Percentiles rank a stretch among this genome's conserved stretches.
Conservation (phyloP, 2,329 filamentous ascomycete genomes). For the Xylariales sp. region DNA sequence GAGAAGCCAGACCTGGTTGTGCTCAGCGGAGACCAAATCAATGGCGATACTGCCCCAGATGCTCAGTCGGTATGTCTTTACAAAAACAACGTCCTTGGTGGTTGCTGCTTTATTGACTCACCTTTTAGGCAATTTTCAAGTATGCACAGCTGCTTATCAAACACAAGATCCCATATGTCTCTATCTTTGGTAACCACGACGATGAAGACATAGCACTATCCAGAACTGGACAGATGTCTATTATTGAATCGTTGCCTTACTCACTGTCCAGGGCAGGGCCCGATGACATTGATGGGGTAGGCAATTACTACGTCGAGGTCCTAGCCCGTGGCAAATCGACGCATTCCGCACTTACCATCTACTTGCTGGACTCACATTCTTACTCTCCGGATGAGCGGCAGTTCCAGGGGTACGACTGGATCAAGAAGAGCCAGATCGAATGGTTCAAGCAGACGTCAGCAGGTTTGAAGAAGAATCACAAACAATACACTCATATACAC, state of each 20-base stretch:
- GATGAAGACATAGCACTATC: conserved; percentile 75
- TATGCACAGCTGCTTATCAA: conserved; percentile 79
- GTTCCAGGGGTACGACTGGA: conserved; percentile 94
- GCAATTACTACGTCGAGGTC: conserved; percentile 92
- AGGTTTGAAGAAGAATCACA: conserved; percentile 69
- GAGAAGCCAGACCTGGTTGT: conserved; percentile 93
- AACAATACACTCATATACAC: conserved; percentile 83
- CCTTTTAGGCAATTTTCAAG: conserved; percentile 79
- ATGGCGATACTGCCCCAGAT: conserved; percentile 88
- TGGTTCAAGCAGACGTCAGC: conserved; percentile 85
- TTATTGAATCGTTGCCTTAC: conserved; percentile 83
- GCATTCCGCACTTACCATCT: conserved; percentile 91
- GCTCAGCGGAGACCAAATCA: conserved; percentile 89
- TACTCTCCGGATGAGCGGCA: conserved; percentile 87
- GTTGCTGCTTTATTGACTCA: neutral
- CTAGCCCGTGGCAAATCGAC: conserved; percentile 72
- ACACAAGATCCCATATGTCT: conserved; percentile 85
- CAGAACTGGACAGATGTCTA: conserved; percentile 73
- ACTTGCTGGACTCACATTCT: conserved; percentile 87
- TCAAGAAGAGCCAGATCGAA: conserved; percentile 88
- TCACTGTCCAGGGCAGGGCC: conserved; percentile 84
- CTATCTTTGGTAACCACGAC: conserved; percentile 97
- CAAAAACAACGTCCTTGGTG: neutral
- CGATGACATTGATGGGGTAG: conserved; percentile 78
- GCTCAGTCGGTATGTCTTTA: conserved; percentile 66